Percentiles rank a stretch among this genome's conserved stretches.
Evolutionary conservation across 306 rosid species (phyloP).

Genomic region (Echinosophora koreensis): DNA sequence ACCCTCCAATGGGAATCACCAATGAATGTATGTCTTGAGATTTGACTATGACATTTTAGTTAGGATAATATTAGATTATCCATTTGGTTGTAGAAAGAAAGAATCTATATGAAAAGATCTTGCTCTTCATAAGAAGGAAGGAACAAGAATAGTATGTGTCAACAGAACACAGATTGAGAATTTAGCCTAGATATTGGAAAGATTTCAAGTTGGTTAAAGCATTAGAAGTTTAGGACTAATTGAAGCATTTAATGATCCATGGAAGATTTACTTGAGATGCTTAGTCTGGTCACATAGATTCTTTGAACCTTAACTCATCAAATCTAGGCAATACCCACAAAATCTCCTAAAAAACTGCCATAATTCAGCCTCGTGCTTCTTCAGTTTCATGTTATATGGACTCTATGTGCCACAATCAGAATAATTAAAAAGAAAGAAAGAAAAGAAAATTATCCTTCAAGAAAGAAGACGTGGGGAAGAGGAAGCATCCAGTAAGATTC

Average conservation of each 20-base stretch:
- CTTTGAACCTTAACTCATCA: conserved; percentile 56
- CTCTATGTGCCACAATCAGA: conserved; percentile 39
- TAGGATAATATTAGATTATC: conserved; percentile 49
- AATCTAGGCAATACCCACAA: conserved; percentile 68
- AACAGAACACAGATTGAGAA: conserved; percentile 53
- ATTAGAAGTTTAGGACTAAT: conserved; percentile 43
- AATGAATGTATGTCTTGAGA: conserved; percentile 61
- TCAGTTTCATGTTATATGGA: conserved; percentile 45
- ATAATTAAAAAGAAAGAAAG: conserved; percentile 15
- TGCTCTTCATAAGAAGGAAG: conserved; percentile 45
- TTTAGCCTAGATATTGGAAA: conserved; percentile 73
- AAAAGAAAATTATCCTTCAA: conserved; percentile 5
- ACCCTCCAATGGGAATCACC: conserved; percentile 46
- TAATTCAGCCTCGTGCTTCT: conserved; percentile 70
- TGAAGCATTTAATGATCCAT: conserved; percentile 60
- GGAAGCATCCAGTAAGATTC: conserved; percentile 80
- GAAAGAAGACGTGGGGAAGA: conserved; percentile 55
- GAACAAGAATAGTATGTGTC: conserved; percentile 49
- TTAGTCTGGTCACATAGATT: conserved; percentile 57
- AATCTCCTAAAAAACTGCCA: conserved; percentile 74
- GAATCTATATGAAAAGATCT: conserved; percentile 73
- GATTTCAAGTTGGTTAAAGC: conserved; percentile 64
- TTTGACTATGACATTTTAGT: conserved; percentile 38
- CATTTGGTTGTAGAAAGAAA: conserved; percentile 42
- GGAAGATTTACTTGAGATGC: conserved; percentile 58